Evolutionary conservation across 345 rosid genomes (phyloP), one percentile per base, ranked within the genome.

Genomic region (Crucihimalaya himalaica): DNA sequence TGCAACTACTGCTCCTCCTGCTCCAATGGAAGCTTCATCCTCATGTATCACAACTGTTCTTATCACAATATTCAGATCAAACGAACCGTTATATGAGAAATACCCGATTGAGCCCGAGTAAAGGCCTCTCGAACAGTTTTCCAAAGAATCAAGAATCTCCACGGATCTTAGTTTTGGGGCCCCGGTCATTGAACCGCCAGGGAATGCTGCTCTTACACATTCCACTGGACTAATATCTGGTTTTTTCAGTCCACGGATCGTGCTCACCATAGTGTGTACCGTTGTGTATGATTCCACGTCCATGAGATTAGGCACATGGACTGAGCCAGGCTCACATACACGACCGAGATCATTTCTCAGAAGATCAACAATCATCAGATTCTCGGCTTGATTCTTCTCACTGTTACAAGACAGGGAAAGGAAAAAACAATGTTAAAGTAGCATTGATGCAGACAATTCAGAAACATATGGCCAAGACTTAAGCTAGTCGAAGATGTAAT

Each of bases 171-270:
- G 79, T 80, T 95, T 95, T 1, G 99, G 99, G 1, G 99, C 99
- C 54, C 99, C 99, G 0, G 97, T 95, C 99, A 95, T 95, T 34
- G 99, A 95, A 28, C 98, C 97, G 1, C 99, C 99, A 0, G 98
- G 98, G 79, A 90, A 95, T 47, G 98, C 98, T 57, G 97, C 96
- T 81, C 79, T 82, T 5, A 95, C 87, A 29, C 93, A 92, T 45
- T 85, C 91, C 2, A 88, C 83, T 21, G 96, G 88, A 37, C 83
- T 88, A 9, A 87, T 69, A 27, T 87, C 84, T 16, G 88, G 20
- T 66, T 46, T 75, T 81, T 95, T 95, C 34, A 75, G 70, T 37
- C 97, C 97, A 0, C 84, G 81, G 37, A 95, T 75, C 4, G 97
- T 95, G 67, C 97, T 95, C 72, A 95, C 97, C 99, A 95, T 95